Evolutionary conservation across 805 yeast genomes (phyloP).

Genomic region (Ogataea degrootiae): DNA sequence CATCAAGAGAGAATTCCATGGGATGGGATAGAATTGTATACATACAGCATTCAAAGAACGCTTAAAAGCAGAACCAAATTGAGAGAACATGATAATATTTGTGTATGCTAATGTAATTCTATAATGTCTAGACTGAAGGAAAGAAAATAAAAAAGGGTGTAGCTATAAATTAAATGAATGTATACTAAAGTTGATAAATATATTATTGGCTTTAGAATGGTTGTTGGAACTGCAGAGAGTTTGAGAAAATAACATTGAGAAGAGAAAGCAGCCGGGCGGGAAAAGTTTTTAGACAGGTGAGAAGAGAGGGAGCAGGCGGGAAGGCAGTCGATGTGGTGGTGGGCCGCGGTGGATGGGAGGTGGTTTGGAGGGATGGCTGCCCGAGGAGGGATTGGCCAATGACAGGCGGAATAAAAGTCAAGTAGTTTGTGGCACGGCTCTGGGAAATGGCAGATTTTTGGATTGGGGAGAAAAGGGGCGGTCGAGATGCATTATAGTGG

Average conservation of each 20-base stretch:
- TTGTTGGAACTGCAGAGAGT: neutral
- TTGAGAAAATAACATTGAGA: too few species aligned
- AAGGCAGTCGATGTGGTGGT: neutral
- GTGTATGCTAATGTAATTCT: neutral
- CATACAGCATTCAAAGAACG: constrained; percentile 32
- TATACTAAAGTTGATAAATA: neutral
- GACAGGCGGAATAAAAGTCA: constrained; percentile 18
- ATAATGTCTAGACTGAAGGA: neutral
- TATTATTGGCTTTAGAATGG: neutral
- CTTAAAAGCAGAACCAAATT: constrained; percentile 32
- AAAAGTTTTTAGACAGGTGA: neutral
- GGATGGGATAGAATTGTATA: constrained; percentile 3
- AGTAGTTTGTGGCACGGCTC: constrained; percentile 1
- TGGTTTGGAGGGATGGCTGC: neutral
- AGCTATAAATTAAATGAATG: neutral
- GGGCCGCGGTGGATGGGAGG: neutral
- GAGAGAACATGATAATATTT: constrained; percentile 27
- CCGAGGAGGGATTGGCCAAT: constrained; percentile 12
- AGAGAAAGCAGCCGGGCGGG: neutral
- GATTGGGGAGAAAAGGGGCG: too few species aligned
- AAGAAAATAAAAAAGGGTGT: neutral
- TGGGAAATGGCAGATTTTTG: neutral
- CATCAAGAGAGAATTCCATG: neutral
- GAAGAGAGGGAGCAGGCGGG: neutral
- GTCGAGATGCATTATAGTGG: too few species aligned